phyloP scores from a whole-genome alignment of 306 rosid genomes.

The Prunus mongolica region DNA sequence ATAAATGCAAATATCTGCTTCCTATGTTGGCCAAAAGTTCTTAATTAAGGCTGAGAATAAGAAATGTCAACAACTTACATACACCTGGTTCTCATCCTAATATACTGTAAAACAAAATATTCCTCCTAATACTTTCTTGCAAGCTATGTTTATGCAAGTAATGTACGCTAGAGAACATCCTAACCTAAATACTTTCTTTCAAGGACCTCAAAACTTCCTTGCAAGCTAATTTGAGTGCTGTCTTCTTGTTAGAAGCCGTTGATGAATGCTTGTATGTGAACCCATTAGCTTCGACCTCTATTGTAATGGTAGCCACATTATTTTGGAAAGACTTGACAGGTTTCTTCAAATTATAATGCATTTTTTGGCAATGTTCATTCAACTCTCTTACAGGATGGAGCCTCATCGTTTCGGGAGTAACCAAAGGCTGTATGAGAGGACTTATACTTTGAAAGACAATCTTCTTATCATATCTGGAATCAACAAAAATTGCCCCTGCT shows the following conservation, averaged over 20 bases:
- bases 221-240: slow-evolving; percentile 44
- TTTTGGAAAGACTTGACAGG: not conserved
- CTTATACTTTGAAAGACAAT: slow-evolving; percentile 50
- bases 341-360: slow-evolving; percentile 23
- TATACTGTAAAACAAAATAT: too few species aligned
- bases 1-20: too few species aligned
- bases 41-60: too few species aligned
- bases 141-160: too few species aligned
- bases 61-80: too few species aligned
- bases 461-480: slow-evolving; percentile 55
- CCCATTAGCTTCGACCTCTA: slow-evolving; percentile 51
- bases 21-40: too few species aligned
- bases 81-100: too few species aligned
- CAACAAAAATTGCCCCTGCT: slow-evolving; percentile 76
- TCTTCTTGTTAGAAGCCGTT: slow-evolving; percentile 16
- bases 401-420: slow-evolving; percentile 55
- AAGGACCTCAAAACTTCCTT: slow-evolving; percentile 47
- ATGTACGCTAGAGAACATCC: too few species aligned
- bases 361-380: slow-evolving; percentile 37
- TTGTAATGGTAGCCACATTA: slow-evolving; percentile 19
- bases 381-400: slow-evolving; percentile 56
- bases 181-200: slow-evolving; percentile 7
- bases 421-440: slow-evolving; percentile 66
- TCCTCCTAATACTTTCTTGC: too few species aligned
- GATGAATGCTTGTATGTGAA: slow-evolving; percentile 17